Conservation (phyloP, 176 grass and related monocot genomes). For the Hyparrhenia diplandra region DNA sequence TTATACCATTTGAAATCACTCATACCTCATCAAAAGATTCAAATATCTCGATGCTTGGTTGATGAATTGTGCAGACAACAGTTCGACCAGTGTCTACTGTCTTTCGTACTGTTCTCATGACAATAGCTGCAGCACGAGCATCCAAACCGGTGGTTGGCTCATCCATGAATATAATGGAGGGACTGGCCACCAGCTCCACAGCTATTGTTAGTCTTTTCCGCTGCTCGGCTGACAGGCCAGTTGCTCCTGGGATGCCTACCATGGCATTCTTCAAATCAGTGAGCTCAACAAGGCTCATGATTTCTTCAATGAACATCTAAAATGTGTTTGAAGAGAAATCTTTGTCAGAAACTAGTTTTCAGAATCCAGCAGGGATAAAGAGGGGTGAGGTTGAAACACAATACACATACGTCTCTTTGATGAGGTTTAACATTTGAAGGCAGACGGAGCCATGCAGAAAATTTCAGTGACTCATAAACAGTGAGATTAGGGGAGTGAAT, state of each 20-base stretch:
- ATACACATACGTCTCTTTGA: slow-evolving; percentile 71
- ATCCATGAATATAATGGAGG: slow-evolving; percentile 96
- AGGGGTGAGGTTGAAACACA: background rate
- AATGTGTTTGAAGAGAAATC: slow-evolving; percentile 26
- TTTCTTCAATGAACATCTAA: slow-evolving; percentile 89
- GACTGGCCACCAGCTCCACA: slow-evolving; percentile 85
- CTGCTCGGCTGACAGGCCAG: slow-evolving; percentile 80
- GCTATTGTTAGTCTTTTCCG: slow-evolving; percentile 88
- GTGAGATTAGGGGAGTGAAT: slow-evolving; percentile 88
- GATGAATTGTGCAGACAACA: slow-evolving; percentile 94
- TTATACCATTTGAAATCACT: background rate
- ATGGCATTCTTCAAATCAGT: slow-evolving; percentile 68
- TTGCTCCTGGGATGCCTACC: slow-evolving; percentile 61
- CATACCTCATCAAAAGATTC: slow-evolving; percentile 97
- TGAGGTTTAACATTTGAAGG: slow-evolving; percentile 65
- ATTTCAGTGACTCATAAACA: slow-evolving; percentile 74
- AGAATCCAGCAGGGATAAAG: slow-evolving; percentile 13
- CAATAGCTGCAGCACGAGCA: slow-evolving; percentile 90
- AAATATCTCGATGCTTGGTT: slow-evolving; percentile 91
- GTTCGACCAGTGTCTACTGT: slow-evolving; percentile 93
- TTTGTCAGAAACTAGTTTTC: background rate
- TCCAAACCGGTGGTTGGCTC: slow-evolving; percentile 85
- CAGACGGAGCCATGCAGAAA: slow-evolving; percentile 88
- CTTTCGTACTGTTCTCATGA: slow-evolving; percentile 91
- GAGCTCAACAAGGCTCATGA: slow-evolving; percentile 87